Evolutionary conservation across 768 basidiomycete species (phyloP), one percentile per base, ranked within the genome.

Genomic region (Rhizopogon salebrosus): DNA sequence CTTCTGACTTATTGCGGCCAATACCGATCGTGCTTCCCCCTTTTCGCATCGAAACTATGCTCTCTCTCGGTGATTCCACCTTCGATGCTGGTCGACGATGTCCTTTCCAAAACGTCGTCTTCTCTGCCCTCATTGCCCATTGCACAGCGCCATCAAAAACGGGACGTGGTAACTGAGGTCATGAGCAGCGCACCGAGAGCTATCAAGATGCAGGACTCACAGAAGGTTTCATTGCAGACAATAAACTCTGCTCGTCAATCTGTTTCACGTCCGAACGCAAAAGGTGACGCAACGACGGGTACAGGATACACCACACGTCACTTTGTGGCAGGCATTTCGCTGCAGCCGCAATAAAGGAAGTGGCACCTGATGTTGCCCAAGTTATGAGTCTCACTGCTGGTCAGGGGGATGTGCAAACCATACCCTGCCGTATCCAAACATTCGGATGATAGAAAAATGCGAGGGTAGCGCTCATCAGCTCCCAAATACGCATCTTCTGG

Each of bases 241-340:
- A 68, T n/a, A 99, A 62, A 41, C 80, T 84, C 48, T 77, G 76
- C 54, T 90, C 91, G 45, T 89, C 81, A 42, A 98, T 80, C 6
- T 77, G 76, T 2, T 76, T 77, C 20, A 98, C 74, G 59, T 98
- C 97, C 2, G 85, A 90, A 53, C 86, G 87, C 36, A 98, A 73
- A 54, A 94, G 84, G 60, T 93, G 87, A 41, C 90, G 80, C 38
- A 98, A 70, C 0, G 89, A 90, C 0, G 97, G 95, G 60, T 98
- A 98, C 8, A 99, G 68, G 38, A 98, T 95, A 62, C 94, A 98
- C 95, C 97, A 98, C 20, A 92, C 85, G 63, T 99, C 97, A 49
- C 92, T 93, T 2, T 76, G 69, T 0, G 88, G 89, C 6, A 99
- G 78, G 57, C 89, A 86, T 39, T 85, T 83, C 2, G 89, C 86